Base-by-base conservation (phyloP, 495 filamentous ascomycete species). In the Penicillium canescens region DNA sequence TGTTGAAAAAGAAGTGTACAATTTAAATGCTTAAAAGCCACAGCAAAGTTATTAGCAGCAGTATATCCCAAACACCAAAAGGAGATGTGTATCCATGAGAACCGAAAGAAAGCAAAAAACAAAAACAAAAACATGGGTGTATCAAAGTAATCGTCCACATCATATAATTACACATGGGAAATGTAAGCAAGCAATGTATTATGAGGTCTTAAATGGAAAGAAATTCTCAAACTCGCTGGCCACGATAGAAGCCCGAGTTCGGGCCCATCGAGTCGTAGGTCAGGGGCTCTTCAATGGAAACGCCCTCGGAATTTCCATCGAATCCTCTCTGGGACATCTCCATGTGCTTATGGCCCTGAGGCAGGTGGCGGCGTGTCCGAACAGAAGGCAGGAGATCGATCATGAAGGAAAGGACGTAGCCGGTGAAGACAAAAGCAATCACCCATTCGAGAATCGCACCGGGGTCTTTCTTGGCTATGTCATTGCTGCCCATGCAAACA, bases 341-440 rank as follows among this genome's bases (percentile, higher is more conserved):
- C 5, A 53, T 16, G 36, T 60, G 60, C 54, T 78, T 78, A 55
- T 78, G 72, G 23, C 74, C 76, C 52, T 77, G 74, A 1, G 74
- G 74, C 8, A 78, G 44, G 42, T 77, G 72, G 33, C 68, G 70
- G 53, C 85, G 87, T 4, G 83, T 90, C 12, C 81, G 77, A 2
- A 88, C 78, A 16, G 91, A 90, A 0, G 94, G 94, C 46, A 91
- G 74, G 35, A 98, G 78, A 66, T 98, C 94, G 62, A 98, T 74
- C 48, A 88, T 82, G 74, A 96, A 98, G 36, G 89, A 91, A 42
- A 96, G 80, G 38, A 96, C 76, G 68, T 95, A 97, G 61, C 90
- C 88, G 9, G 87, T 92, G 74, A 96, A 98, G 55, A 97, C 77
- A 59, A 98, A 86, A 20, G 92, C 86, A 55, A 98, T 87, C 46